A percentile compares a stretch with the other conserved stretches of the same genome.
Evolutionary conservation across 2,329 filamentous ascomycete genomes (phyloP).

Genomic region (Colletotrichum godetiae): DNA sequence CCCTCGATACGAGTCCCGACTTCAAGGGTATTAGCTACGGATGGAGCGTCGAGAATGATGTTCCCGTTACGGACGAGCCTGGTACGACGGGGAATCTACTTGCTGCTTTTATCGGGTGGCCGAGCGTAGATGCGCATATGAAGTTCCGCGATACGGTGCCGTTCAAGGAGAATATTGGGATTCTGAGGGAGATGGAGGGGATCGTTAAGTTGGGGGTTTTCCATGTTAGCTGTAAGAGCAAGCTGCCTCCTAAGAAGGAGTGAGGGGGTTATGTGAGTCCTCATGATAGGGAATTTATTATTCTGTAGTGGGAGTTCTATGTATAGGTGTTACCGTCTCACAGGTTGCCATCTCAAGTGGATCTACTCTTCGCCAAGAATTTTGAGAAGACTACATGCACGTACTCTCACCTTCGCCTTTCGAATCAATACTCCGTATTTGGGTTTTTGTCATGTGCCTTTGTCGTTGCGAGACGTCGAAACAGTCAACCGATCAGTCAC

Average conservation of each 20-base stretch:
- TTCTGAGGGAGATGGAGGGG: slow-evolving; percentile 35
- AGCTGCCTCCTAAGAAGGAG: not conserved
- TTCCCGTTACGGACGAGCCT: slow-evolving; percentile 43
- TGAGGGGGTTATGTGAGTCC: not conserved
- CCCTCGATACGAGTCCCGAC: slow-evolving; percentile 14
- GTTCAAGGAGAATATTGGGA: slow-evolving; percentile 47
- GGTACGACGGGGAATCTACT: slow-evolving; percentile 41
- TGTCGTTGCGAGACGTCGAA: too few species aligned
- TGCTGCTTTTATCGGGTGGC: slow-evolving; percentile 48
- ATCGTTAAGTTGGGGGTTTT: not conserved
- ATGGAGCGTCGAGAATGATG: slow-evolving; percentile 47
- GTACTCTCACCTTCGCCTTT: too few species aligned
- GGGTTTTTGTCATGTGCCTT: too few species aligned
- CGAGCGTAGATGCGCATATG: slow-evolving; percentile 50
- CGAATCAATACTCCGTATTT: too few species aligned
- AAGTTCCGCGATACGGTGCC: slow-evolving; percentile 47
- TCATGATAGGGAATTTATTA: not conserved
- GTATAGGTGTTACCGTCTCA: not conserved
- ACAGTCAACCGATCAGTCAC: too few species aligned
- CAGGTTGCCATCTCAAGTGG: too few species aligned
- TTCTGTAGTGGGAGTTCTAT: not conserved
- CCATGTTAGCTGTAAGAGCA: not conserved
- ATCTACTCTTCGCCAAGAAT: too few species aligned
- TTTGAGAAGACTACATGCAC: too few species aligned
- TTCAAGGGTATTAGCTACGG: slow-evolving; percentile 33